Evolutionary conservation across 2,329 filamentous ascomycete species (phyloP), one percentile per base, ranked within the genome.

Genomic region (Fusarium solani-melongenae): DNA sequence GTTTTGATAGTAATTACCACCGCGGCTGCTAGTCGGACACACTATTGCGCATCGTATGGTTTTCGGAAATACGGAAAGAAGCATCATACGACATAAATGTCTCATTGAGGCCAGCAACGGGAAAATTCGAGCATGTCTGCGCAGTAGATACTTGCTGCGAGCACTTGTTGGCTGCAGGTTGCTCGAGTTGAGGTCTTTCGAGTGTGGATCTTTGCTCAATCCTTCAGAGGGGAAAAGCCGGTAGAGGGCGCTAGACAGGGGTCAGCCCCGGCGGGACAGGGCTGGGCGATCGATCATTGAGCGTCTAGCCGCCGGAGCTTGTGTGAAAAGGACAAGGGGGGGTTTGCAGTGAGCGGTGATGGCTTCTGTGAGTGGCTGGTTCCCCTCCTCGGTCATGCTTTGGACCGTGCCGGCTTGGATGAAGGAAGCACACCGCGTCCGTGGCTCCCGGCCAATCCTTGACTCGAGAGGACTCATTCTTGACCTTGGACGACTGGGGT

Each of bases 231-330:
- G 9, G 2, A 49, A 33, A 22, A 33, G 29, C 12, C 53, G 53
- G 53, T 7, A 24, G 9, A 29, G 6, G 34, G 22, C 29, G 39
- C 65, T 59, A 66, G 64, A 62, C 64, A 62, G n/a, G 64, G 64
- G 39, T 36, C 14, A 6, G 14, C 12, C 44, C 39, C 38, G 41
- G 12, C 22, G 41, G 31, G 31, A 49, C 55, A 65, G 38, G 53
- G 38, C 53, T 65, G 38, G 56, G 24, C 56, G 39, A 46, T 59
- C 22, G 24, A 22, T 74, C 29, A 70, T 68, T 72, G 73, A 65
- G 12, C 10, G 59, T 73, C 59, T 74, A 71, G 55, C 72, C 72
- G 72, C 70, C 71, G 66, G n/a, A 58, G 62, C 57, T 72, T 17
- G 44, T 72, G 67, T 73, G 70, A 72, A 71, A 39, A 17, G 36